Evolutionary conservation across 495 filamentous ascomycete genomes (phyloP), one percentile per base, ranked within the genome.

Genomic region (Massariosphaeria phaeospora): DNA sequence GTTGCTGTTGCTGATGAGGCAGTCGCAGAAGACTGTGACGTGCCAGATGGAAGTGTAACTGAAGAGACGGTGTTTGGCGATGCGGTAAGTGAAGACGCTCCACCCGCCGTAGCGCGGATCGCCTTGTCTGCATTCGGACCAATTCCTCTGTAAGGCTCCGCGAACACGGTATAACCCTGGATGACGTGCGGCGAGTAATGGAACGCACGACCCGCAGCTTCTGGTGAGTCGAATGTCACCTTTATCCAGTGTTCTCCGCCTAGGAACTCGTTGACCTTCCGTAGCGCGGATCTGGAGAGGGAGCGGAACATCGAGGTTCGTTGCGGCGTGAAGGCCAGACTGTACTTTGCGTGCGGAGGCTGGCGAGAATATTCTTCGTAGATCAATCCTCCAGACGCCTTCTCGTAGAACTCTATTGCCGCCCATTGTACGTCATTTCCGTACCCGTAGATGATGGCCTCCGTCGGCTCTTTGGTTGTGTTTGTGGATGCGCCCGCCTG

Each of bases 191-290:
- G 90, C 29, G 85, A 89, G 57, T 78, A 76, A 57, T 82, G 85
- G 47, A 83, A 73, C 20, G 89, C 90, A 30, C 80, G 76, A 42
- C 90, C 86, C 17, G 89, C 90, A 3, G 89, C 83, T 52, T 84
- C 79, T 27, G 80, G 76, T 5, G 85, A 89, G 69, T 94, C 88
- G 59, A 91, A 96, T 1, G 90, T 96, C 45, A 96, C 77, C 64
- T 95, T 95, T 61, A 96, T 87, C 90, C 90, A 96, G 71, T 90
- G 81, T 54, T 83, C 78, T 13, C 90, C 90, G 48, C 88, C 84
- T 18, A 82, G 82, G 56, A 85, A 86, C 41, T 73, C 77, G 69
- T 85, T 87, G 52, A 88, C 84, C 66, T 88, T 86, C 48, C 73
- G 75, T 57, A 86, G 82, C 59, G 91, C 88, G 29, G 80, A 78